Base-by-base conservation (phyloP, 1,284 basidiomycete species). In the Rhodotorula sp. region DNA sequence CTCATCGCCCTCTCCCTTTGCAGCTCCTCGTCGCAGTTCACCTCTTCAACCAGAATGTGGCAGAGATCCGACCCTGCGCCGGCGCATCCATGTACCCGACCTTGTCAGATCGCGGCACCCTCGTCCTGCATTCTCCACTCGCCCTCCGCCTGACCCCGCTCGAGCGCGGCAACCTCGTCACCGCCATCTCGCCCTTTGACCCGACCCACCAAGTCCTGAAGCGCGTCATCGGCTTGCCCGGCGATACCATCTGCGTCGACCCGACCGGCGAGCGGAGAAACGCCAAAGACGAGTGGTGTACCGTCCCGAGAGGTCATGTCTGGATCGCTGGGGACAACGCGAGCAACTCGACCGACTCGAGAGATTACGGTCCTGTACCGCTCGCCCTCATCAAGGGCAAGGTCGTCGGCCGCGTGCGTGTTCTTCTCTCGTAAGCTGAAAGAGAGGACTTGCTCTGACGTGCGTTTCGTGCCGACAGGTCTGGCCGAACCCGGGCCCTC, bases 301-400 rank as follows among this genome's bases (percentile, higher is more conserved):
- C 76, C 26, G 77, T 82, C 5, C 80, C 79, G 47, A 79, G 72
- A 58, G 81, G 82, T 0, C 80, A 81, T 75, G 79, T 97, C n/a
- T 99, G 95, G 95, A 84, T 97, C 21, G 87, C 85, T 43, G 96
- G 96, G 20, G 96, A 99, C 83, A 99, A 99, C 78, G 84, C 91
- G 68, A 85, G 86, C 46, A 87, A 86, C 77, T 94, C 92, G 58
- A 88, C 89, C 15, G 96, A 98, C 82, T 97, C 93, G 43, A 85
- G 95, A 68, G 83, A 86, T 57, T 97, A 97, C 82, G 96, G 96
- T 0, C 95, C 96, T 10, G 90, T 99, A 1, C 90, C 96, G 0
- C 85, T 94, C 72, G 91, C 87, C 4, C 84, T 98, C 60, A 83
- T 98, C 43, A 86, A 87, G 75, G 92, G 91, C 1, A 91, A 87